Evolutionary conservation across 129 eudicot species (phyloP), one percentile per base, ranked within the genome.

Genomic region (Flaveria sonorensis): DNA sequence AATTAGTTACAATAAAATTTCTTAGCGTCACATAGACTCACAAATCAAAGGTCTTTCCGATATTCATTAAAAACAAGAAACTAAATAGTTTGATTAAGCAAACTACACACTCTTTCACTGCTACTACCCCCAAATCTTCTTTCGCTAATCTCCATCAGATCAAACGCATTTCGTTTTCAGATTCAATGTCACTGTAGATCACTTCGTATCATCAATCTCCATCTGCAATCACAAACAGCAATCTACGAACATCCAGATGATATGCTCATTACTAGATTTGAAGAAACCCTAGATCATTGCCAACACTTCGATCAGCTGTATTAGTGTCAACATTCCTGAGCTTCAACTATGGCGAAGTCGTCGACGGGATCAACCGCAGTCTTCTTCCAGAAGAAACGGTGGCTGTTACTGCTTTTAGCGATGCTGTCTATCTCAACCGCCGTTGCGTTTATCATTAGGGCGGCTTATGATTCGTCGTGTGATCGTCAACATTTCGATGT

Each of bases 401-500:
- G 92, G 92, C 77, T 87, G 16, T 43, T 89, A 20, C 68, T 81
- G n/a, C 78, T 89, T 2, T 36, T 89, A n/a, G 85, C 86, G 1
- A 57, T 83, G 75, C 28, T 91, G 12, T 82, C 93, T 0, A 69
- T 92, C 79, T 70, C 89, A 73, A 89, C 96, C 19, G 92, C 90
- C 12, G 70, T 89, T 40, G 95, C 89, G 6, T 89, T 92, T 80
- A 80, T 87, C 43, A 84, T 89, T 79, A 74, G 96, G 66, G 89
- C 97, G 0, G 84, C 85, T 26, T 67, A 81, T 77, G 93, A 84
- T 75, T 87, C 95, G 9, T 85, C 89, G 2, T 81, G 86, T 69
- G 81, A 84, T 40, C 83, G 63, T 1, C 86, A 74, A 36, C 84
- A 67, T 72, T 53, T 67, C 18, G 87, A 74, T 28, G 75, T 40